phyloP scores from a whole-genome alignment of 208 protist species.

The Trypanosoma scelopori region DNA sequence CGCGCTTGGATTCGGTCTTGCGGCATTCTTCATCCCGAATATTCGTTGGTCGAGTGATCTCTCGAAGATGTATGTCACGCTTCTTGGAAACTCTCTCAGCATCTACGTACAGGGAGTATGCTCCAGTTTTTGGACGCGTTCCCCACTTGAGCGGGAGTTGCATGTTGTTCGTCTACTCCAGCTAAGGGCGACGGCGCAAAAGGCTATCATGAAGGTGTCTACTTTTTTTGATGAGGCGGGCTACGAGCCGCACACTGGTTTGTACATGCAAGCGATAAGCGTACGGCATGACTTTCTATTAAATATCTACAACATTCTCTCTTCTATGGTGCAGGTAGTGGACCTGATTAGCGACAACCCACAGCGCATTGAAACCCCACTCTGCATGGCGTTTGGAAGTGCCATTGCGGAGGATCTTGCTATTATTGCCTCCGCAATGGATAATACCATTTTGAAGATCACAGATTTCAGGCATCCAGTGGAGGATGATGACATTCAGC shows the following conservation, averaged over 20 bases:
- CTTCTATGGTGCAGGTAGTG: slow-evolving; percentile 77
- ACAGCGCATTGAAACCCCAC: slow-evolving; percentile 68
- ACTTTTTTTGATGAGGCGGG: slow-evolving; percentile 65
- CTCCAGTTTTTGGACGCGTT: slow-evolving; percentile 80
- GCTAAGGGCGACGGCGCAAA: slow-evolving; percentile 68
- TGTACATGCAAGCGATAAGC: slow-evolving; percentile 55
- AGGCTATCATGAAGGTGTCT: slow-evolving; percentile 66
- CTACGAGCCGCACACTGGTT: slow-evolving; percentile 84
- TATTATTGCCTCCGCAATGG: slow-evolving; percentile 83
- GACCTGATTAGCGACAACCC: slow-evolving; percentile 76
- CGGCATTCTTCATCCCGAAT: slow-evolving; percentile 80
- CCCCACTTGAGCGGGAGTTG: slow-evolving; percentile 79
- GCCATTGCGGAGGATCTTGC: slow-evolving; percentile 76
- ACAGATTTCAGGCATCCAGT: slow-evolving; percentile 74
- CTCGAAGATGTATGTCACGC: slow-evolving; percentile 72
- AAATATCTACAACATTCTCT: slow-evolving; percentile 75
- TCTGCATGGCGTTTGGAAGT: slow-evolving; percentile 70
- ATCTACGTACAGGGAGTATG: slow-evolving; percentile 85
- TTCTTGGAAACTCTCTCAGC: slow-evolving; percentile 80
- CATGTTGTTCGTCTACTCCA: slow-evolving; percentile 85
- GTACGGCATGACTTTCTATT: slow-evolving; percentile 74
- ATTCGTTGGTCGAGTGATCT: slow-evolving; percentile 87
- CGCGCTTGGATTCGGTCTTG: slow-evolving; percentile 68
- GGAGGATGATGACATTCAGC: slow-evolving; percentile 61
- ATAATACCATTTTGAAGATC: slow-evolving; percentile 91